These are phyloP conservation scores for Rhynchosporium agropyri DNA, from an alignment of 2,329 filamentous ascomycete genomes.

Conservation along the genomic window DNA sequence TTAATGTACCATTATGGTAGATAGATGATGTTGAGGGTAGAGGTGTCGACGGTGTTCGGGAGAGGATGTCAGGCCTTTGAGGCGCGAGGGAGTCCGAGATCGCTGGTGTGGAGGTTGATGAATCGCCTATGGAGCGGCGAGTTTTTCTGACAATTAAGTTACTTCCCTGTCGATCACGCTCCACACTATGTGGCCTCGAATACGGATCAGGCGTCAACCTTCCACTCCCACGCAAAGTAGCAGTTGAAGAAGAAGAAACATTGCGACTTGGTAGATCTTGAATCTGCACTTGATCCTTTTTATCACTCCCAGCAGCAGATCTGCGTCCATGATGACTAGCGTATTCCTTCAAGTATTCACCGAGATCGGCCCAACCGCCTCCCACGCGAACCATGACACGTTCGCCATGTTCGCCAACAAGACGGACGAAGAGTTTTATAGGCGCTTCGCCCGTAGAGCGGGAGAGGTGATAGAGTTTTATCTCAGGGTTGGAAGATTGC, in stretches of 20 bases:
- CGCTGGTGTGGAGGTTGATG: slow-evolving; percentile 9
- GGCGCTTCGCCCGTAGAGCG: slow-evolving; percentile 81
- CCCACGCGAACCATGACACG: slow-evolving; percentile 98
- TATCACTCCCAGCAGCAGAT: slow-evolving; percentile 45
- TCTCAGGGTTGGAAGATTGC: slow-evolving; percentile 65
- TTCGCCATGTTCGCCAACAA: slow-evolving; percentile 86
- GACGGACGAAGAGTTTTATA: slow-evolving; percentile 91
- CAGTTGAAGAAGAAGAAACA: slow-evolving; percentile 32
- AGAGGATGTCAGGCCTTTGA: neutral
- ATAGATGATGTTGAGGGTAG: slow-evolving; percentile 21
- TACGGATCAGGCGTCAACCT: slow-evolving; percentile 48
- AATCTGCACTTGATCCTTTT: slow-evolving; percentile 60
- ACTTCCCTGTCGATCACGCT: slow-evolving; percentile 34
- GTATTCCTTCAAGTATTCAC: slow-evolving; percentile 92
- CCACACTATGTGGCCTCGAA: slow-evolving; percentile 31
- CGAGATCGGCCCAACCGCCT: slow-evolving; percentile 96
- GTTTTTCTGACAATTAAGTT: slow-evolving; percentile 39
- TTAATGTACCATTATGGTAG: slow-evolving; percentile 16
- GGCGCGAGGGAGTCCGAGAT: neutral
- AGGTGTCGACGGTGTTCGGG: slow-evolving; percentile 34
- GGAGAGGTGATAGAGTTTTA: slow-evolving; percentile 90
- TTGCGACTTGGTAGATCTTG: slow-evolving; percentile 52
- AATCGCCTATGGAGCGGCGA: slow-evolving; percentile 34
- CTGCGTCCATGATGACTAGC: slow-evolving; percentile 87
- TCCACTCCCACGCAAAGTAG: slow-evolving; percentile 33